Base-by-base conservation (phyloP, 2,329 filamentous ascomycete species). In the Colletotrichum gloeosporioides region DNA sequence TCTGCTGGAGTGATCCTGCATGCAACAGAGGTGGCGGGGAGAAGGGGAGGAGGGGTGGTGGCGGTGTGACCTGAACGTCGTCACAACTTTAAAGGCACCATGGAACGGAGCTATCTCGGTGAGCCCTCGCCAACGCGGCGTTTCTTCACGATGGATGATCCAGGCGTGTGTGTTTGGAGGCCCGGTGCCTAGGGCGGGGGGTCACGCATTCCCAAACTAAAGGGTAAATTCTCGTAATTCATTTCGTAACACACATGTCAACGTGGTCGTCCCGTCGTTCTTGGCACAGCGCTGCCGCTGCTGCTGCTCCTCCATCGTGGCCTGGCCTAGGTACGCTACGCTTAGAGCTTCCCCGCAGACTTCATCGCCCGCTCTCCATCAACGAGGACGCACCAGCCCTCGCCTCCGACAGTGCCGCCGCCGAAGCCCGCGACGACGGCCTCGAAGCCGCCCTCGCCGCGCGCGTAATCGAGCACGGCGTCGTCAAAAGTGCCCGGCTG, bases 401-500 rank as follows among this genome's bases (percentile, higher is more conserved):
- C 94, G 66, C 87, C 85, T 9, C 94, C 94, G 32, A 85, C 82
- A 13, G 74, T 76, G 34, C 74, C 74, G 31, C 93, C 92, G 32
- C 93, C 92, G 49, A 93, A 88, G 8, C 89, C 92, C 77, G 88
- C 91, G 57, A 95, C 93, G 44, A 95, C 93, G 49, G 92, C 92
- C 79, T 92, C 87, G 80, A 97, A 98, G 22, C 85, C 86, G 8
- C 85, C 87, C 78, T 94, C 87, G 76, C 82, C 84, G 27, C 89
- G 87, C 4, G 95, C 95, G 84, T 91, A 96, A 55, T 90, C 87
- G 77, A 98, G 82, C 27, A 95, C 94, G 74, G 92, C 91, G 68
- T 94, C 91, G 82, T 98, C 93, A 82, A 94, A 99, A 18, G 92
- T 96, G 1, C 96, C 97, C 0, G 97, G 97, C 86, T 99, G 97